Conservation (phyloP, 345 rosid species). For the Adansonia digitata region DNA sequence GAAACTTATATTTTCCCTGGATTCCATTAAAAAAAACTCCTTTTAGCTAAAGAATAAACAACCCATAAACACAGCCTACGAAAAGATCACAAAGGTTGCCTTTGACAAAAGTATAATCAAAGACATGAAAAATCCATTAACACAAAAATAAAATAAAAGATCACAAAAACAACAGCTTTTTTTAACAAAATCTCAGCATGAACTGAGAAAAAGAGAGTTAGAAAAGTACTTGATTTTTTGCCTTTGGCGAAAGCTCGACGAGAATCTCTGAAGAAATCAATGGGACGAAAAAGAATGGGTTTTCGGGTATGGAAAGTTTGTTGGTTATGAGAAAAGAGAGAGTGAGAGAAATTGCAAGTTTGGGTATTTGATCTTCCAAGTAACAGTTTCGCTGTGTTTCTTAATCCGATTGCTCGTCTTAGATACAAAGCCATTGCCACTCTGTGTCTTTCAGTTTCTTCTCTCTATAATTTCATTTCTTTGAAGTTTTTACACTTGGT, state of each 20-base stretch:
- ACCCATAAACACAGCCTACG: neutral
- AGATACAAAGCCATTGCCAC: constrained; percentile 46
- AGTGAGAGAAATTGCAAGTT: neutral
- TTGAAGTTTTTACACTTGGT: neutral
- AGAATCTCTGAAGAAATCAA: constrained; percentile 34
- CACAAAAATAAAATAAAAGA: neutral
- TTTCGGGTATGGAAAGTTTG: constrained; percentile 2
- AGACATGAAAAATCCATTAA: neutral
- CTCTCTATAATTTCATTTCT: neutral
- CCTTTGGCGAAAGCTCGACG: constrained; percentile 78
- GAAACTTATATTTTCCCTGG: neutral
- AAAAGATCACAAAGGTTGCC: neutral
- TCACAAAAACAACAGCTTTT: neutral
- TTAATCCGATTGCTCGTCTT: constrained; percentile 41
- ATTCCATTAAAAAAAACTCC: neutral
- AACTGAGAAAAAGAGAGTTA: neutral
- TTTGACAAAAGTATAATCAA: neutral
- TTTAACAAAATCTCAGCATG: neutral
- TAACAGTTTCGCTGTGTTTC: constrained; percentile 24
- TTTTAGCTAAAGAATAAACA: neutral
- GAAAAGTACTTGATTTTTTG: constrained; percentile 54
- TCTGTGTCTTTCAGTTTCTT: neutral
- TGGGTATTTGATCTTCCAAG: constrained; percentile 33
- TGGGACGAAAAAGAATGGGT: neutral
- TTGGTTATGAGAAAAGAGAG: constrained; percentile 18